phyloP scores from a whole-genome alignment of 306 rosid genomes.

The Fragaria nilgerrensis region DNA sequence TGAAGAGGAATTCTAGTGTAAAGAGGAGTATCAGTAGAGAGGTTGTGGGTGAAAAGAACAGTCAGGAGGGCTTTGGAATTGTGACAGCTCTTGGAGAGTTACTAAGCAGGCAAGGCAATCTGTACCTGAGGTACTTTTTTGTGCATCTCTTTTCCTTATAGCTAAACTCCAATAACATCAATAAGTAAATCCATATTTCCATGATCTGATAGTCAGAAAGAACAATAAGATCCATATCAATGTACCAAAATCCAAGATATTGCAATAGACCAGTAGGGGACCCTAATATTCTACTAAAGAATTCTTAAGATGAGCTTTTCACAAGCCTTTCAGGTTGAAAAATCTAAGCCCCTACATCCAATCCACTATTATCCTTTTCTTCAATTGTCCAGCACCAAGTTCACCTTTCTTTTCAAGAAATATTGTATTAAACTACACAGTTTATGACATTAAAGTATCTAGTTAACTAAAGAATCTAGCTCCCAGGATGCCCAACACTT shows the following conservation, averaged over 20 bases:
- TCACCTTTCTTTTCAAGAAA: not conserved
- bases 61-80: constrained; percentile 18
- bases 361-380: not conserved
- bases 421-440: not conserved
- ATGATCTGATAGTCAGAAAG: not conserved
- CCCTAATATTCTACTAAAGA: not conserved
- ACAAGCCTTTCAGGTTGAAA: not conserved
- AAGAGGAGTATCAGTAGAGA: constrained; percentile 20
- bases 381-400: not conserved
- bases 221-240: not conserved
- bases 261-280: not conserved
- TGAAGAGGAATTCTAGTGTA: not conserved
- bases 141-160: not conserved
- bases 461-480: too few species aligned
- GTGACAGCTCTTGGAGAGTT: constrained; percentile 10
- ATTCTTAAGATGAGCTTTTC: not conserved
- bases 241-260: not conserved
- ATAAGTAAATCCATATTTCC: not conserved
- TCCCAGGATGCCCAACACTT: too few species aligned
- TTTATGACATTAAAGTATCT: constrained; percentile 9
- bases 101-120: constrained; percentile 30
- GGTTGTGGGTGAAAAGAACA: constrained; percentile 8
- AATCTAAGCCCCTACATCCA: not conserved
- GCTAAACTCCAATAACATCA: not conserved
- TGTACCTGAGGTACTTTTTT: constrained; percentile 22